Conservation (phyloP, 176 grass and related monocot genomes). For the Pharus latifolius region DNA sequence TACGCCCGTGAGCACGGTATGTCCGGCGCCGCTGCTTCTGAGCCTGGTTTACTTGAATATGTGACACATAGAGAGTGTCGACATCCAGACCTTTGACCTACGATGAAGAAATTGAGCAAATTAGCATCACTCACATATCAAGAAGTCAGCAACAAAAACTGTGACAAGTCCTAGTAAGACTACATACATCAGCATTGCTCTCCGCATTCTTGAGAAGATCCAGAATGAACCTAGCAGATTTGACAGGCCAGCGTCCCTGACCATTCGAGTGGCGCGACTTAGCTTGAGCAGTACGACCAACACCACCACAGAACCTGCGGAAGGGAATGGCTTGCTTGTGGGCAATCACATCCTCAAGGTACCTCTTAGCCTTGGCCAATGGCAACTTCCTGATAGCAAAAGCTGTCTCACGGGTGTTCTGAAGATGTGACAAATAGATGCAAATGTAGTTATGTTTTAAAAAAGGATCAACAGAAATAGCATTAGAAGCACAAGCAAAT, state of each 20-base stretch:
- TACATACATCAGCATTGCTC: conserved; percentile 54
- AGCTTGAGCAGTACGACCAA: conserved; percentile 80
- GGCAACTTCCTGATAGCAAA: conserved; percentile 59
- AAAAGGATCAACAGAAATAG: background rate
- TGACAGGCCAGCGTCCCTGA: conserved; percentile 76
- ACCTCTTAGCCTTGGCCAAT: conserved; percentile 72
- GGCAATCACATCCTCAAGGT: conserved; percentile 85
- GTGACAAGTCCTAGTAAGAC: background rate
- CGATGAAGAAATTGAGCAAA: background rate
- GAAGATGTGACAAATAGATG: background rate
- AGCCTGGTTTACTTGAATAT: conserved; percentile 78
- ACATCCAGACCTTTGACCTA: conserved; percentile 77
- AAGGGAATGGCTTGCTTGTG: conserved; percentile 98
- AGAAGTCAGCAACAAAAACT: background rate
- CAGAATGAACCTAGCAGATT: conserved; percentile 74
- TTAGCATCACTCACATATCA: background rate
- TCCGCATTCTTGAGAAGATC: conserved; percentile 85
- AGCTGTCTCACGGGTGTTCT: conserved; percentile 92
- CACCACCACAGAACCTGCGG: conserved; percentile 72
- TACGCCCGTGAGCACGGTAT: conserved; percentile 64
- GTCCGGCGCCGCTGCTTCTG: conserved; percentile 61
- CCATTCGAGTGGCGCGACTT: conserved; percentile 69
- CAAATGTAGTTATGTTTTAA: no score
- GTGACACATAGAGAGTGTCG: conserved; percentile 59
- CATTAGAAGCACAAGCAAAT: background rate